Base-by-base conservation (phyloP, 495 filamentous ascomycete genomes). In the Penicillium bovifimosum region DNA sequence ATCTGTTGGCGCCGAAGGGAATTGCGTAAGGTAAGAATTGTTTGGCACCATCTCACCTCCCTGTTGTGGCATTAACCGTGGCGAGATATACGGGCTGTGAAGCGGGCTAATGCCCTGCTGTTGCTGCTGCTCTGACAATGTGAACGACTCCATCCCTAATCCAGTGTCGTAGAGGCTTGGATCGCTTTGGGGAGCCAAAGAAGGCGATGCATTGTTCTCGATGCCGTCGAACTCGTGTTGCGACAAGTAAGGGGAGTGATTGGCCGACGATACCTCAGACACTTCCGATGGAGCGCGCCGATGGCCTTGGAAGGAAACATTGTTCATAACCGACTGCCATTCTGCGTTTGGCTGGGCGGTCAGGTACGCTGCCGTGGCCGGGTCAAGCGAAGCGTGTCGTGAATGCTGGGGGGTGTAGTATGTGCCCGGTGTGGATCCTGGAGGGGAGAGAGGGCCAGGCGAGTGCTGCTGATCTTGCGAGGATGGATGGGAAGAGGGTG, bases 281-380 rank as follows among this genome's bases (percentile, higher is more conserved):
- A 87, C 88, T 64, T 96, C 93, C 6, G 92, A 96, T 1, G 91
- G 88, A 32, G 86, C 81, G 62, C 90, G 80, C 48, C 91, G 81
- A 66, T 96, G 91, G 6, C 74, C 72, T 49, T 86, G n/a, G 60
- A 95, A 96, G 16, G 79, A 68, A 11, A 70, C 60, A 58, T 85
- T 82, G 38, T 72, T 72, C 48, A 81, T 76, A 65, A 90, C 82
- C 32, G 78, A 75, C 49, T 74, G 78, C 88, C 88, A 92, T 47
- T 90, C 86, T 39, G 60, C 58, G 39, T 71, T 63, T 29, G 77
- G 46, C 51, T 85, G 86, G 9, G 76, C 78, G 31, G 81, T 83
- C 51, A 84, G 73, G 60, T 85, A 86, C 32, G 79, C 81, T 17
- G 89, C 86, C 35, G 83, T 87, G 40, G 88, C 78, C 3, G 91